A percentile compares a stretch with the other conserved stretches of the same genome.
These are phyloP conservation scores for Barnettozyma sucrosica DNA, from an alignment of 805 yeast species.

Conservation along the genomic window DNA sequence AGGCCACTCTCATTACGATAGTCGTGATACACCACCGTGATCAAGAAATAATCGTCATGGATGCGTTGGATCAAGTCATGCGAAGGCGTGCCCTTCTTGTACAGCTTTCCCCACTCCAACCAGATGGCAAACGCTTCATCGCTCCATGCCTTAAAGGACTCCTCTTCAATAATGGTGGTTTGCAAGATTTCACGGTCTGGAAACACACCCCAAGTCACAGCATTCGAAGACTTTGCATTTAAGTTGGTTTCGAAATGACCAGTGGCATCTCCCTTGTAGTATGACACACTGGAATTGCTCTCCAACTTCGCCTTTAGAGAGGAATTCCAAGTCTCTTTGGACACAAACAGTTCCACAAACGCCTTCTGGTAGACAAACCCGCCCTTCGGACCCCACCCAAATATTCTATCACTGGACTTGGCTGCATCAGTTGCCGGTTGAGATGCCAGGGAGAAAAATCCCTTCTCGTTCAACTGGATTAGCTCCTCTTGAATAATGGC, in stretches of 20 bases:
- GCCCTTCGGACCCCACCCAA: slow-evolving; percentile 96
- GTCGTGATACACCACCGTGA: slow-evolving; percentile 86
- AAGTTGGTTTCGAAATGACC: slow-evolving; percentile 60
- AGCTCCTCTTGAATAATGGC: slow-evolving; percentile 89
- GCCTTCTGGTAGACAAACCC: slow-evolving; percentile 92
- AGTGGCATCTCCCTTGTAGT: slow-evolving; percentile 62
- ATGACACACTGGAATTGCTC: slow-evolving; percentile 50
- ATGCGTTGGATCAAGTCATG: slow-evolving; percentile 56
- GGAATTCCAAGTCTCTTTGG: slow-evolving; percentile 61
- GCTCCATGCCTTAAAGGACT: slow-evolving; percentile 92
- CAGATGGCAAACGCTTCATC: slow-evolving; percentile 92
- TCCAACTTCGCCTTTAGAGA: slow-evolving; percentile 47
- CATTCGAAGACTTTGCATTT: slow-evolving; percentile 52
- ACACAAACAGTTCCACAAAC: slow-evolving; percentile 85
- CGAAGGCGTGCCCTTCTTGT: slow-evolving; percentile 47
- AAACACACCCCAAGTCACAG: slow-evolving; percentile 98
- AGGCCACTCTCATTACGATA: slow-evolving; percentile 64
- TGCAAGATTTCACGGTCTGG: slow-evolving; percentile 86
- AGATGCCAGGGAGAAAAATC: slow-evolving; percentile 84
- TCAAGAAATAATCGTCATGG: slow-evolving; percentile 60
- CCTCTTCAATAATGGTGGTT: slow-evolving; percentile 87
- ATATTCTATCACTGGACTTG: slow-evolving; percentile 72
- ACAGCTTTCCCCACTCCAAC: slow-evolving; percentile 86
- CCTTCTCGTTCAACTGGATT: slow-evolving; percentile 65
- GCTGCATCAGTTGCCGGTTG: slow-evolving; percentile 91